Percentiles rank a stretch among this genome's conserved stretches.
phyloP scores from a whole-genome alignment of 2,329 filamentous ascomycete genomes.

The Thermoascus crustaceus region DNA sequence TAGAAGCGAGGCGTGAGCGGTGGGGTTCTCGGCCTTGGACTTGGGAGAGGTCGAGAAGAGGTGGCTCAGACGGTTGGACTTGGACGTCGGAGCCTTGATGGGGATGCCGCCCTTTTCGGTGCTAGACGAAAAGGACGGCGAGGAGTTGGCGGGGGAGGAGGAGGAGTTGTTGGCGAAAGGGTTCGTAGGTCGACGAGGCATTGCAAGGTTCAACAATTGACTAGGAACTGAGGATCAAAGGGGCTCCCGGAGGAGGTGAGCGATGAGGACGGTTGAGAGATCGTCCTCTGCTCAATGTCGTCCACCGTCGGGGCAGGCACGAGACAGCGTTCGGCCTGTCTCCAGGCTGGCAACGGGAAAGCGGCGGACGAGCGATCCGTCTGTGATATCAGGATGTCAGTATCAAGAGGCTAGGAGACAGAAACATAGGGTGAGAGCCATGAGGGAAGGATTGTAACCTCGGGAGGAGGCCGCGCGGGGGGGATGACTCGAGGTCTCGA shows the following conservation, averaged over 20 bases:
- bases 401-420: too few species aligned
- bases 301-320: too few species aligned
- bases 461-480: background rate
- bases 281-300: too few species aligned
- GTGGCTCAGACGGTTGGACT: conserved; percentile 68
- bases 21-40: conserved; percentile 52
- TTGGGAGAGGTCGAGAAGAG: conserved; percentile 78
- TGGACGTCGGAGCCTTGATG: conserved; percentile 45
- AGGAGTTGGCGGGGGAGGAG: conserved; percentile 30
- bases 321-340: too few species aligned
- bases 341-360: too few species aligned
- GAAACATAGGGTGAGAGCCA: background rate
- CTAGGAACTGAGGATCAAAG: conserved; percentile 7
- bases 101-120: conserved; percentile 48
- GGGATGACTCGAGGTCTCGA: background rate
- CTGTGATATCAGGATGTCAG: too few species aligned
- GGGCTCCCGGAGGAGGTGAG: conserved; percentile 14
- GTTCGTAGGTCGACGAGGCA: conserved; percentile 56
- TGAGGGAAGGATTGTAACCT: background rate
- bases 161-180: conserved; percentile 48
- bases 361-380: too few species aligned
- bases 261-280: background rate
- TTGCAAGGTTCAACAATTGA: conserved; percentile 31
- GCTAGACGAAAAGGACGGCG: conserved; percentile 43
- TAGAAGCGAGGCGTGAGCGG: conserved; percentile 53